Evolutionary conservation across 305 asterid genomes (phyloP).

Genomic region (Fraxinus floribunda): DNA sequence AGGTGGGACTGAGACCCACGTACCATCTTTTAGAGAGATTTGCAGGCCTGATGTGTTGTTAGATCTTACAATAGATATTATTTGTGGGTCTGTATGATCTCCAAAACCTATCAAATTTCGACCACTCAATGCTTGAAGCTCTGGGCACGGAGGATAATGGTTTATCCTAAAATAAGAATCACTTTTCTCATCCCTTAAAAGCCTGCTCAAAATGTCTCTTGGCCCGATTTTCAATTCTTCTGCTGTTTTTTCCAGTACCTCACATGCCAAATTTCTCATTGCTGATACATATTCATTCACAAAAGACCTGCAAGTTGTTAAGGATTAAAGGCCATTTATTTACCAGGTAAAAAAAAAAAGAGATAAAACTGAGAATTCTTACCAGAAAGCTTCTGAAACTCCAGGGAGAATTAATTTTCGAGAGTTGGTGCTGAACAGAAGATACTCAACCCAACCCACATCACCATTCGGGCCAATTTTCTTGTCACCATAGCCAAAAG

Average conservation of each 20-base stretch:
- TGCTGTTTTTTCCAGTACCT: constrained; percentile 12
- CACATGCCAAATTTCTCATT: constrained; percentile 1
- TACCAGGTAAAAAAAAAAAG: not conserved
- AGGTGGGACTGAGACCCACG: constrained; percentile 46
- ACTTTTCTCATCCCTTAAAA: constrained; percentile 16
- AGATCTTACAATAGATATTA: constrained; percentile 43
- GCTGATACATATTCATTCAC: constrained; percentile 15
- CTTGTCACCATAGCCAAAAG: constrained; percentile 18
- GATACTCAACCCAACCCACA: constrained; percentile 17
- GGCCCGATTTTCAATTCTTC: constrained; percentile 4
- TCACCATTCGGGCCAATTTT: constrained; percentile 15
- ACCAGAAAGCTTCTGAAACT: constrained; percentile 19
- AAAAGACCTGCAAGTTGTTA: not conserved
- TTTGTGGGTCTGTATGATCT: constrained; percentile 56
- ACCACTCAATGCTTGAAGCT: not conserved
- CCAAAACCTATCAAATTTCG: not conserved
- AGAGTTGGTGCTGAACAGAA: constrained; percentile 8
- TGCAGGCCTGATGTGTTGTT: constrained; percentile 42
- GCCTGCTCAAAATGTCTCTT: constrained; percentile 6
- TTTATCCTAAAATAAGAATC: constrained; percentile 19
- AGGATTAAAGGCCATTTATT: not conserved
- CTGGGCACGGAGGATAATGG: constrained; percentile 18
- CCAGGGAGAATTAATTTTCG: constrained; percentile 7
- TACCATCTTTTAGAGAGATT: constrained; percentile 35
- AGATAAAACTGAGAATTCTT: not conserved